phyloP scores from a whole-genome alignment of 1,139 yeast genomes.

The Zygoascus sp. region DNA sequence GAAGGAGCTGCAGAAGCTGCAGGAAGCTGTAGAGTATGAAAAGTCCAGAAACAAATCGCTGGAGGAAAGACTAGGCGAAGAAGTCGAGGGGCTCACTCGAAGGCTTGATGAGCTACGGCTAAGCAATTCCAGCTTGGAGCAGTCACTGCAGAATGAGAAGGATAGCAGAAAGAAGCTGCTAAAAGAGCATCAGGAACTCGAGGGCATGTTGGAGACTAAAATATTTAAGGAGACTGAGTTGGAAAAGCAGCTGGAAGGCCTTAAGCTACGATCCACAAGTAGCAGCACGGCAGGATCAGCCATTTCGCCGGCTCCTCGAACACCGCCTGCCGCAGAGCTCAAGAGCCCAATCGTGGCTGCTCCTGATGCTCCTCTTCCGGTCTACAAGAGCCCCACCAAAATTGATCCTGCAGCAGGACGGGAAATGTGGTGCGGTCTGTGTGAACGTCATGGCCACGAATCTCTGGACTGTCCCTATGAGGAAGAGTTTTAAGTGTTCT shows the following conservation, averaged over 20 bases:
- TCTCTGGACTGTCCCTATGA: constrained; percentile 86
- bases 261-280: constrained; percentile 13
- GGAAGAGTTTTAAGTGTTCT: constrained; percentile 35
- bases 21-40: constrained; percentile 14
- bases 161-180: constrained; percentile 16
- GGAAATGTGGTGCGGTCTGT: constrained; percentile 81
- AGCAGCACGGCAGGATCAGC: constrained; percentile 18
- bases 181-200: constrained; percentile 30
- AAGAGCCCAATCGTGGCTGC: constrained; percentile 1
- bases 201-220: constrained; percentile 30
- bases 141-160: constrained; percentile 15
- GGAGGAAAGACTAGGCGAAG: constrained; percentile 10
- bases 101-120: neutral
- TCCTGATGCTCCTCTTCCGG: constrained; percentile 1
- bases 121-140: constrained; percentile 5
- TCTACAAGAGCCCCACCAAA: constrained; percentile 27
- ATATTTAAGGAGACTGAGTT: constrained; percentile 32
- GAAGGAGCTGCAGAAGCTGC: constrained; percentile 2
- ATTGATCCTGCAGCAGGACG: constrained; percentile 73
- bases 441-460: constrained; percentile 86
- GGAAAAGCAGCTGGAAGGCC: constrained; percentile 26
- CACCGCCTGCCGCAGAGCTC: constrained; percentile 1
- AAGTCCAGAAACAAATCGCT: constrained; percentile 6
- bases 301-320: constrained; percentile 9
- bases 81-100: constrained; percentile 5